phyloP scores from a whole-genome alignment of 768 basidiomycete genomes.

The Tremella fuciformis region DNA sequence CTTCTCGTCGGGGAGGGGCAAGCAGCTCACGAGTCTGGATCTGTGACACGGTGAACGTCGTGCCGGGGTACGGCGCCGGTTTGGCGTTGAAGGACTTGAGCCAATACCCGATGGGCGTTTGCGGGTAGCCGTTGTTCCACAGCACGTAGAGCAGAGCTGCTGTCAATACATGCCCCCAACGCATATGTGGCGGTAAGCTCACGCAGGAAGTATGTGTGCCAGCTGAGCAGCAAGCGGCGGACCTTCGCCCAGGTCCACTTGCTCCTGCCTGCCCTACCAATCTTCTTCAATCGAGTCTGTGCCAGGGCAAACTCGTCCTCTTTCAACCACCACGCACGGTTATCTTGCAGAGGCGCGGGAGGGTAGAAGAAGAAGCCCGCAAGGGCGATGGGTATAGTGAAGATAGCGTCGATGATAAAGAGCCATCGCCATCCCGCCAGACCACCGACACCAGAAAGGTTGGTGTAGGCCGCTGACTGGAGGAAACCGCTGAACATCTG shows the following conservation, averaged over 20 bases:
- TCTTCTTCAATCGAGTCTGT: conserved; percentile 17
- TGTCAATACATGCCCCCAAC: background rate
- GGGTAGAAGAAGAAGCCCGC: conserved; percentile 33
- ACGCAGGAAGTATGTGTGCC: conserved; percentile 41
- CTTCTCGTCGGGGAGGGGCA: too few species aligned
- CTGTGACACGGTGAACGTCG: conserved; percentile 28
- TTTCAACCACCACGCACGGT: conserved; percentile 23
- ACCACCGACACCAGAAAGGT: conserved; percentile 36
- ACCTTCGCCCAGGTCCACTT: conserved; percentile 28
- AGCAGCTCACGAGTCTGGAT: conserved; percentile 30
- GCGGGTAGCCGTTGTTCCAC: conserved; percentile 29
- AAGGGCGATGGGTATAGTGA: conserved; percentile 28
- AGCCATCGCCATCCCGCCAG: conserved; percentile 25
- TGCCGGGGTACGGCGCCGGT: conserved; percentile 27
- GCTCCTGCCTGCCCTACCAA: conserved; percentile 21
- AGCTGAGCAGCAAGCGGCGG: conserved; percentile 19
- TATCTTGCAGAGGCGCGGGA: conserved; percentile 22
- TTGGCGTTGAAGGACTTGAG: conserved; percentile 39
- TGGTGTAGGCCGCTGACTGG: conserved; percentile 40
- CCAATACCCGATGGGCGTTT: conserved; percentile 31
- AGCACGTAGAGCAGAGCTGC: conserved; percentile 14
- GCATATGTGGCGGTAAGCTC: conserved; percentile 3
- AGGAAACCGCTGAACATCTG: conserved; percentile 41
- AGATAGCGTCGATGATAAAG: conserved; percentile 27
- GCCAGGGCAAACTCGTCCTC: conserved; percentile 29